Conservation (phyloP, 2,329 filamentous ascomycete genomes). For the Neofusicoccum laricinum region DNA sequence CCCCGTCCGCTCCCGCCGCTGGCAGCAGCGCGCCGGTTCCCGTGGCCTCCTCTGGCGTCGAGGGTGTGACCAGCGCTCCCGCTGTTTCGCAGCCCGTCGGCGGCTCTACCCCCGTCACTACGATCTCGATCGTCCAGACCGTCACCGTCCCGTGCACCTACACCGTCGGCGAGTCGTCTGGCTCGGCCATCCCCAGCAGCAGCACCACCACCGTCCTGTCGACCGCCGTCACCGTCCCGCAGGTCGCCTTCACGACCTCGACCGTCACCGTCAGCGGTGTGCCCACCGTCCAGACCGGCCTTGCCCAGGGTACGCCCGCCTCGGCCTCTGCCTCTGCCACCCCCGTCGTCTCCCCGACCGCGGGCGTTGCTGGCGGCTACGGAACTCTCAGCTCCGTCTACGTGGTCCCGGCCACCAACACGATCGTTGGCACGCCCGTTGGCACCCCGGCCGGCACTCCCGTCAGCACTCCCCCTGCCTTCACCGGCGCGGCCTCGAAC, state of each 20-base stretch:
- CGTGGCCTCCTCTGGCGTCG: background rate
- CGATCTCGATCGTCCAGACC: conserved; percentile 39
- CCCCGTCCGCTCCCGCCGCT: background rate
- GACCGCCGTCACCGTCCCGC: conserved; percentile 46
- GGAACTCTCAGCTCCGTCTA: conserved; percentile 26
- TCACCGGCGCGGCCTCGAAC: conserved; percentile 30
- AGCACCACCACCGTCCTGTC: conserved; percentile 30
- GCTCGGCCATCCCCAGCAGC: conserved; percentile 29
- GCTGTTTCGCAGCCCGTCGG: background rate
- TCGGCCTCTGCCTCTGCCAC: conserved; percentile 26
- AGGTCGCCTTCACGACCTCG: conserved; percentile 43
- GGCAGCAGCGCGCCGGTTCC: background rate
- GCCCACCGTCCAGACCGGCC: conserved; percentile 31
- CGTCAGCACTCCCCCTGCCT: conserved; percentile 24
- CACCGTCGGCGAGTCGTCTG: conserved; percentile 27
- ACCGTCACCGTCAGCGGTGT: conserved; percentile 29
- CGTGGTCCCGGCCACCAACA: conserved; percentile 19
- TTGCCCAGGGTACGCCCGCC: conserved; percentile 33
- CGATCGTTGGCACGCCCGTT: conserved; percentile 20
- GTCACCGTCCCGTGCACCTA: conserved; percentile 37
- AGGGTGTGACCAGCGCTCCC: background rate
- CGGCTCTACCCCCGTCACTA: conserved; percentile 30
- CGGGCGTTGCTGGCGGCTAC: background rate
- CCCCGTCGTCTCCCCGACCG: background rate
- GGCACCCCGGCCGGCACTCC: conserved; percentile 26